Evolutionary conservation across 441 rosid genomes (phyloP).

Genomic region (Omphalea diandra): DNA sequence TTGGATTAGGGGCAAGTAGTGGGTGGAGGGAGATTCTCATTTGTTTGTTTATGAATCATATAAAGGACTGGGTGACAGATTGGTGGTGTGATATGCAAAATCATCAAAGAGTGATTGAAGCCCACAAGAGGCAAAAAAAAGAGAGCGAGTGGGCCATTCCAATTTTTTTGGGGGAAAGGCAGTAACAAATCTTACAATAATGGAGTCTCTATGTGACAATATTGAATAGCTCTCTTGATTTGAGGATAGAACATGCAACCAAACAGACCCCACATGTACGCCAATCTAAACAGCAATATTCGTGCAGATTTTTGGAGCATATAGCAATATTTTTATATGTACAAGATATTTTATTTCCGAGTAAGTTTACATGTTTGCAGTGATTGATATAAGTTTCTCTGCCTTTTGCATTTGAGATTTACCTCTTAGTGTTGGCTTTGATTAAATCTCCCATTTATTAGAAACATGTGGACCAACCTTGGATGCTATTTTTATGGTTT

Average conservation of each 20-base stretch:
- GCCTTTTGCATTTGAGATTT: no score
- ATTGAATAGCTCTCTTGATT: slow-evolving; percentile 35
- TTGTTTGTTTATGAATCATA: slow-evolving; percentile 40
- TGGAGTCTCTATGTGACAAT: slow-evolving; percentile 33
- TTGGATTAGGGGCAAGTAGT: slow-evolving; percentile 5
- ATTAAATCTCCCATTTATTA: slow-evolving; percentile 31
- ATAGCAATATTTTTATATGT: no score
- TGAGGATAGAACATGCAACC: slow-evolving; percentile 40
- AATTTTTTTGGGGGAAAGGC: slow-evolving; percentile 29
- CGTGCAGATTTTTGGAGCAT: no score
- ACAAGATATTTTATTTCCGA: no score
- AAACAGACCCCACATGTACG: slow-evolving; percentile 2
- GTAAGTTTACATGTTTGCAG: no score
- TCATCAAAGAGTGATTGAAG: slow-evolving; percentile 56
- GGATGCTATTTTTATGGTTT: background rate
- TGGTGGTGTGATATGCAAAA: slow-evolving; percentile 38
- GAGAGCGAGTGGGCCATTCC: slow-evolving; percentile 54
- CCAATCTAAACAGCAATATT: no score
- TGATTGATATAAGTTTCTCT: no score
- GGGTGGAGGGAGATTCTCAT: slow-evolving; percentile 23
- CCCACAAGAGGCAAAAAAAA: slow-evolving; percentile 44
- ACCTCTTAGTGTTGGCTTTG: no score
- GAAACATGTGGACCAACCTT: slow-evolving; percentile 11
- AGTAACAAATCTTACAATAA: slow-evolving; percentile 36
- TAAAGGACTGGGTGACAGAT: slow-evolving; percentile 42